Conservation (phyloP, 75 land plant species). For the Pinus albicaulis region DNA sequence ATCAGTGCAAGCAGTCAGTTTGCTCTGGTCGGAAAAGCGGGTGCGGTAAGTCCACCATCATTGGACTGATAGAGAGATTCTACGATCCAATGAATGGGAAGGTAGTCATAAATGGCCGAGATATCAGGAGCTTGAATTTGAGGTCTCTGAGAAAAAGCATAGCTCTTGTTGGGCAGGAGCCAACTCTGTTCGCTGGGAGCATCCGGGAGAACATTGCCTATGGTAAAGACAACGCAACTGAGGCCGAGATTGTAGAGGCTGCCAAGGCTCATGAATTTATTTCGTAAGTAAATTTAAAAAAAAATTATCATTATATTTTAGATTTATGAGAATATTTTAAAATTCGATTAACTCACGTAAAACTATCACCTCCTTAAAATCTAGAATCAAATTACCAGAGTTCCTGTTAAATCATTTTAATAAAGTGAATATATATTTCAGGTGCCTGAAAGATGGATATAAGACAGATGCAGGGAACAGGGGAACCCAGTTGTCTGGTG, state of each 20-base stretch:
- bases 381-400: too few relatives aligned
- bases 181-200: constrained; percentile 62
- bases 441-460: constrained; percentile 48
- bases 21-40: constrained; percentile 84
- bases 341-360: too few relatives aligned
- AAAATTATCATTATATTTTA: too few relatives aligned
- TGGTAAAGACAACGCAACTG: constrained; percentile 42
- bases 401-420: not conserved
- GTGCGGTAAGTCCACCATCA: constrained; percentile 76
- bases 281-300: constrained; percentile 20
- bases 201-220: constrained; percentile 67
- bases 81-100: constrained; percentile 60
- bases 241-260: constrained; percentile 61
- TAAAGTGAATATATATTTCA: not conserved
- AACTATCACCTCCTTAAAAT: too few relatives aligned
- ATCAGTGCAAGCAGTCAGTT: constrained; percentile 49
- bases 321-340: too few relatives aligned
- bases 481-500: constrained; percentile 58
- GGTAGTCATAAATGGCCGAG: constrained; percentile 47
- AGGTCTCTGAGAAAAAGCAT: constrained; percentile 45
- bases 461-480: constrained; percentile 61
- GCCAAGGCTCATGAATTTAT: constrained; percentile 66
- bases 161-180: constrained; percentile 72
- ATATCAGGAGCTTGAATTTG: constrained; percentile 46
- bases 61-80: constrained; percentile 64